A percentile compares a stretch with the other conserved stretches of the same genome.
Conservation (phyloP, 768 basidiomycete genomes). For the Kwoniella dendrophila region DNA sequence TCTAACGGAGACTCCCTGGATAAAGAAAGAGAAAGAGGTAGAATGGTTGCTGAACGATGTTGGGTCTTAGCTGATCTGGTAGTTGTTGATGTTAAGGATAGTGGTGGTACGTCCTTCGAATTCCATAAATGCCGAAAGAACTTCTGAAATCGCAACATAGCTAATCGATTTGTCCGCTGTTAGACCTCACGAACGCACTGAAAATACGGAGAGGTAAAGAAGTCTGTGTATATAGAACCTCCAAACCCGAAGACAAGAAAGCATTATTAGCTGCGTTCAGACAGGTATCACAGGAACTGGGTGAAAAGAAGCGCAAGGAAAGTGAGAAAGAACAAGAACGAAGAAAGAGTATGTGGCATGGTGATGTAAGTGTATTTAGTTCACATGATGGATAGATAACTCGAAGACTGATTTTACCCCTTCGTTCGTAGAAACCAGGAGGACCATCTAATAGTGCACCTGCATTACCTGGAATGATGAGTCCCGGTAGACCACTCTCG, state of each 20-base stretch:
- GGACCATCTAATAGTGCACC: constrained; percentile 52
- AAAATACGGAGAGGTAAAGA: constrained; percentile 93
- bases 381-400: neutral
- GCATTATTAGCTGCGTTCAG: constrained; percentile 79
- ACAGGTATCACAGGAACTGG: constrained; percentile 87
- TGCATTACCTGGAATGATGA: constrained; percentile 68
- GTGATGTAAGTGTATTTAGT: constrained; percentile 52
- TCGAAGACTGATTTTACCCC: neutral
- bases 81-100: constrained; percentile 94
- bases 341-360: constrained; percentile 64
- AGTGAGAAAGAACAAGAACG: constrained; percentile 90
- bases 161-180: constrained; percentile 41
- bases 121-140: no score
- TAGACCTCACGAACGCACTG: constrained; percentile 87
- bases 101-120: constrained; percentile 79
- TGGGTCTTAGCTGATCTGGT: constrained; percentile 93
- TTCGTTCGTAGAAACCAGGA: constrained; percentile 14
- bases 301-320: constrained; percentile 84
- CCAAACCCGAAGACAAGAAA: constrained; percentile 80
- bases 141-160: no score
- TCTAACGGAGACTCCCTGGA: no score
- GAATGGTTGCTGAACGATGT: constrained; percentile 88
- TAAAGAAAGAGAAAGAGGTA: constrained; percentile 61
- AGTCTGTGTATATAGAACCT: constrained; percentile 88
- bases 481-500: constrained; percentile 60